Base-by-base conservation (phyloP, 106 monocot species). In the Allium fistulosum region DNA sequence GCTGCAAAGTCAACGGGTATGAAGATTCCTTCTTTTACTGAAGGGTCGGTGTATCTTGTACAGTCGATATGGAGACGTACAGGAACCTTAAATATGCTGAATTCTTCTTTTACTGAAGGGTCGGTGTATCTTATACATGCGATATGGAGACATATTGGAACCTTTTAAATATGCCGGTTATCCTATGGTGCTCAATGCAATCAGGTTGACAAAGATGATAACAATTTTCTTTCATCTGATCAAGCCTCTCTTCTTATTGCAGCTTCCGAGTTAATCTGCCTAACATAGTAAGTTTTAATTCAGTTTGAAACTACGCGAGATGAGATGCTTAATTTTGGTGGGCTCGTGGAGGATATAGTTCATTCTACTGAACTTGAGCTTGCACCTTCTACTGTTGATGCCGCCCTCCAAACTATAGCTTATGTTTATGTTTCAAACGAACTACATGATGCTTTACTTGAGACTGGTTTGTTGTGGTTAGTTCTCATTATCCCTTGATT, bases 161-260 rank as follows among this genome's bases (percentile, higher is more conserved):
- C 99, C 99, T 22, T 99, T 99, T 76, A 99, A 99, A 80, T 99
- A 99, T 83, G 99, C 99, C 75, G 99, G 99, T 58, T 99, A 99
- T 75, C 99, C 99, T 51, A 90, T 99, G 99, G 71, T 99, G 74
- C 85, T 99, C 46, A 93, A 83, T 90, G 84, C 93, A 47, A 79
- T 93, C 61, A 93, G 26, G 99, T 99, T 53, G 99, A 99, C 52
- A 85, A 90, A 59, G 81, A 90, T 74, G 99, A 99, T 61, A 90
- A 17, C 73, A 93, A 90, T 83, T 99, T 99, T 66, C 99, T 99
- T 77, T 99, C 99, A 58, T 83, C 92, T 60, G 99, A 99, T n/a
- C 86, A 87, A 62, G 90, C 65, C 49, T 77, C 87, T 71, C 93
- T 99, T 81, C 87, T 99, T 46, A 79, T 87, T 79, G 90, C 90